Evolutionary conservation across 306 rosid genomes (phyloP).

Genomic region (Comarum palustre): DNA sequence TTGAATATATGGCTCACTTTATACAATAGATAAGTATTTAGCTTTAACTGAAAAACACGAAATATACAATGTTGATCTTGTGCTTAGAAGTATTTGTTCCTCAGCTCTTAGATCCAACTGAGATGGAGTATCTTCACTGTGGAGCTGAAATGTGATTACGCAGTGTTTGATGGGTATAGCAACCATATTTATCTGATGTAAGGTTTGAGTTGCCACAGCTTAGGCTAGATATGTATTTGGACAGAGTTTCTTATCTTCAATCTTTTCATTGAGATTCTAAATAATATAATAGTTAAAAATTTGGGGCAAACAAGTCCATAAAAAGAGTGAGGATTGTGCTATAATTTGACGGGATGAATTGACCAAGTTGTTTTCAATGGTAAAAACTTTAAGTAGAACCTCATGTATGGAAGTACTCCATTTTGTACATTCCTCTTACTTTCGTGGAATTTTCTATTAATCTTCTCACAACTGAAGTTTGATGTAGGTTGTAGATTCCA

Average conservation of each 20-base stretch:
- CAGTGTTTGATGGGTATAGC: background rate
- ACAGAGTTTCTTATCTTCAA: background rate
- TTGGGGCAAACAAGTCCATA: background rate
- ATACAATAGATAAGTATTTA: background rate
- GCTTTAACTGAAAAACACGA: background rate
- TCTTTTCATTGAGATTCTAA: background rate
- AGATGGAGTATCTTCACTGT: background rate
- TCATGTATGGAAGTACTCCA: background rate
- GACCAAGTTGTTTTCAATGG: background rate
- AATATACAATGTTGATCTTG: background rate
- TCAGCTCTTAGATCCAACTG: background rate
- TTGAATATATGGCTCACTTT: background rate
- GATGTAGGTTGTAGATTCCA: constrained; percentile 96
- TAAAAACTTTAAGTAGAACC: background rate
- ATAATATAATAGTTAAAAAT: background rate
- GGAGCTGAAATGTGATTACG: background rate
- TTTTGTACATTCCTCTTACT: background rate
- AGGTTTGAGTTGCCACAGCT: background rate
- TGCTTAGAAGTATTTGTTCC: background rate
- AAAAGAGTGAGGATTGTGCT: background rate
- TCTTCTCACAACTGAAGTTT: constrained; percentile 28
- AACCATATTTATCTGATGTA: background rate
- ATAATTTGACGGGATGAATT: background rate
- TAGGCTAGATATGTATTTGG: background rate
- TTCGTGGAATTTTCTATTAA: background rate